Base-by-base conservation (phyloP, 2,329 filamentous ascomycete genomes). In the Sporothrix pallida region DNA sequence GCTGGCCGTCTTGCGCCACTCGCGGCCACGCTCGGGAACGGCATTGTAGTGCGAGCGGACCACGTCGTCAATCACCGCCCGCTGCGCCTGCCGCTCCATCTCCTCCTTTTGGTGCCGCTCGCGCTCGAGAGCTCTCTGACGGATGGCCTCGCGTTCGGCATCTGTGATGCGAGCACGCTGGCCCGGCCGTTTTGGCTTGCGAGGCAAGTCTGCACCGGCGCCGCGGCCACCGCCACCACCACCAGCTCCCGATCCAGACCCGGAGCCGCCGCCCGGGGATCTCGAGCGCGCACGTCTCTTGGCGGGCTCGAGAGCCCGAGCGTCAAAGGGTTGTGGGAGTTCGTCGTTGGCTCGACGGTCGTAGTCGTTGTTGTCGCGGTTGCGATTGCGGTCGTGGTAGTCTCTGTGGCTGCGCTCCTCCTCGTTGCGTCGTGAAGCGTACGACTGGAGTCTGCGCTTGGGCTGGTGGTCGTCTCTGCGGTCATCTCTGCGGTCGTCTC, bases 41-140 rank as follows among this genome's bases (percentile, higher is more conserved):
- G 93, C 91, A 82, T 99, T 99, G 87, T 99, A 99, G 82, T 98
- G 95, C 77, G 97, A 91, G 70, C 91, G 90, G 68, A 98, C 96
- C 8, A 97, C 91, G 79, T 98, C 94, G 78, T 95, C 90, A 58
- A 93, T 90, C 60, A 90, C 91, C 69, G 90, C 84, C 48, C 85
- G 83, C 60, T 83, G 82, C 60, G 84, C 82, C 70, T 83, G 82
- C 12, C 46, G 75, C 80, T 20, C 80, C 79, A 7, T 80, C 79
- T 26, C 80, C 46, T 84, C 84, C 67, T 82, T 82, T 6, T 71
- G 63, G n/a, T 74, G 73, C 71, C 87, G 87, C 74, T 92, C 87
- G 15, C 88, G 83, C 77, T 91, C 86, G 56, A 85, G 77, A 71
- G 86, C 84, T 72, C 87, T 86, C 78, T 89, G 87, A 42, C 90